These are phyloP conservation scores for Glonium stellatum DNA, from an alignment of 495 filamentous ascomycete species.

Conservation along the genomic window DNA sequence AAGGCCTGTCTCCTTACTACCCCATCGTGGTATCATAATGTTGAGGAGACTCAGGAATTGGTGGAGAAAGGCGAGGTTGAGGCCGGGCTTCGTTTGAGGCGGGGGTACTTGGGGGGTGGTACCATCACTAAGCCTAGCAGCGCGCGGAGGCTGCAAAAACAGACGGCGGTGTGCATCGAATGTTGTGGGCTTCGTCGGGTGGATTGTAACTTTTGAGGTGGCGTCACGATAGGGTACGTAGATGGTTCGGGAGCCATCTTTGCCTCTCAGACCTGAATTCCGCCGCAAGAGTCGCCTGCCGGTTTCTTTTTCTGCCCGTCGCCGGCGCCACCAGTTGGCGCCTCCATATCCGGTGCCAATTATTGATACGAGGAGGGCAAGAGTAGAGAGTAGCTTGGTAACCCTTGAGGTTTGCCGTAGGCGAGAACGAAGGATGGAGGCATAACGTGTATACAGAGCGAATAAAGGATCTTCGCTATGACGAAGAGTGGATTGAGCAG, in stretches of 20 bases:
- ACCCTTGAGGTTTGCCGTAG: slow-evolving; percentile 56
- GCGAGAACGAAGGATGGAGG: slow-evolving; percentile 51
- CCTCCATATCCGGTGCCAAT: slow-evolving; percentile 68
- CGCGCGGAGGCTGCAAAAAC: slow-evolving; percentile 83
- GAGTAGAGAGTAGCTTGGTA: slow-evolving; percentile 64
- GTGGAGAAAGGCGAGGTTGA: slow-evolving; percentile 97
- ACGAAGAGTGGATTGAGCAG: slow-evolving; percentile 77
- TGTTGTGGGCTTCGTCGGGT: slow-evolving; percentile 85
- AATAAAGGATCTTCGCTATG: slow-evolving; percentile 62
- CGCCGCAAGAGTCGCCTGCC: slow-evolving; percentile 72
- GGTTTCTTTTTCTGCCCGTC: slow-evolving; percentile 68
- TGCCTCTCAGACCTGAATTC: slow-evolving; percentile 86
- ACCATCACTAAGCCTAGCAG: slow-evolving; percentile 65
- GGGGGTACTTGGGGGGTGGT: slow-evolving; percentile 65
- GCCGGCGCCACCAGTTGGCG: slow-evolving; percentile 61
- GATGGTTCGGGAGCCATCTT: slow-evolving; percentile 89
- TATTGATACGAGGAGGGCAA: slow-evolving; percentile 68
- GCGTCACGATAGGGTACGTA: slow-evolving; percentile 83
- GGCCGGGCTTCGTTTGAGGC: slow-evolving; percentile 80
- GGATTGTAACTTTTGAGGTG: slow-evolving; percentile 84
- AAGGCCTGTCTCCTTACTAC: slow-evolving; percentile 87
- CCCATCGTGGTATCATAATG: slow-evolving; percentile 95
- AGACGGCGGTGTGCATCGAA: slow-evolving; percentile 94
- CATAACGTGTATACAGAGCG: slow-evolving; percentile 60
- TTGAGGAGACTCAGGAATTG: slow-evolving; percentile 91